Evolutionary conservation across 306 rosid genomes (phyloP).

Genomic region (Cyamopsis tetragonoloba): DNA sequence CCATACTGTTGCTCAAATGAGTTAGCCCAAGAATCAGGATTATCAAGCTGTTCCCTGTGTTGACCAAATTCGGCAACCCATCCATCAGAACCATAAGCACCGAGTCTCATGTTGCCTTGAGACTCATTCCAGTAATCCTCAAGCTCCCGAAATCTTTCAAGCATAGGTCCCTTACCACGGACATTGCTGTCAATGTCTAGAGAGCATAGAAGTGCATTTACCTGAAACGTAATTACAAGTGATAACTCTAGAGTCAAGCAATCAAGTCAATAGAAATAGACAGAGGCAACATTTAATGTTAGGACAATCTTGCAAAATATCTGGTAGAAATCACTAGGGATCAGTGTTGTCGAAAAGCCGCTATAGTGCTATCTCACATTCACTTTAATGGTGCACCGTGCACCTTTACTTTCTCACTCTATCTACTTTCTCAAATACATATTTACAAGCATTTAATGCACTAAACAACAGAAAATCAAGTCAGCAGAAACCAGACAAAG

Average conservation of each 20-base stretch:
- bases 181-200: constrained; percentile 71
- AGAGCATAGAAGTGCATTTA: constrained; percentile 83
- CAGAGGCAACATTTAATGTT: not conserved
- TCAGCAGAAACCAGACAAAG: not conserved
- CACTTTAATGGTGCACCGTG: too few species aligned
- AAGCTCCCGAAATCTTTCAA: constrained; percentile 71
- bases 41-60: constrained; percentile 49
- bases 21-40: constrained; percentile 78
- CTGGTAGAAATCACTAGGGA: constrained; percentile 11
- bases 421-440: too few species aligned
- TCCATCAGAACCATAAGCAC: constrained; percentile 56
- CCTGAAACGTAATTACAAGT: constrained; percentile 45
- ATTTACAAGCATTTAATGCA: not conserved
- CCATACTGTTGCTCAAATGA: constrained; percentile 90
- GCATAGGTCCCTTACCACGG: constrained; percentile 51
- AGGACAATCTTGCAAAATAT: not conserved
- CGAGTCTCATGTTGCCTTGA: constrained; percentile 63
- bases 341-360: too few species aligned
- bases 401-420: too few species aligned
- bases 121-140: constrained; percentile 95
- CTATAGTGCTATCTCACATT: too few species aligned
- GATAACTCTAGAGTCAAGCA: constrained; percentile 22
- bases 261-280: constrained; percentile 21
- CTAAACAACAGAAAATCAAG: not conserved
- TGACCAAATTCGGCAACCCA: constrained; percentile 84